Conservation (phyloP, 1,284 basidiomycete species). For the Flammula alnicola region DNA sequence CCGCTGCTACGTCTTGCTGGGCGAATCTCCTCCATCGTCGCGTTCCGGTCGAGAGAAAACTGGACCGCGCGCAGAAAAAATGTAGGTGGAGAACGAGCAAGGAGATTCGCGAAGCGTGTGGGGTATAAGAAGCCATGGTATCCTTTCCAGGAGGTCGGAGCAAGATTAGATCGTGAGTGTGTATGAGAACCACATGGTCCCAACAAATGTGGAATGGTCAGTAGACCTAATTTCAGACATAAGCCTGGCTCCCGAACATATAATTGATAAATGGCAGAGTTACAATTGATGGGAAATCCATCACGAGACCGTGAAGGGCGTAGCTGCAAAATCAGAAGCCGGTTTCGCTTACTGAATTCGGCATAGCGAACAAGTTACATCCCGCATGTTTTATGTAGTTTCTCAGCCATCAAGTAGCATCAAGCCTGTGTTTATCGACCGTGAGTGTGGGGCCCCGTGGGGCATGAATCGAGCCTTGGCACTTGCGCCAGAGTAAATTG, state of each 20-base stretch:
- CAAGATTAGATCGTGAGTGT: conserved; percentile 26
- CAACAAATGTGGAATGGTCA: conserved; percentile 20
- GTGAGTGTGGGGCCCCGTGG: conserved; percentile 25
- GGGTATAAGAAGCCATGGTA: conserved; percentile 19
- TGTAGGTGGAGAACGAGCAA: conserved; percentile 17
- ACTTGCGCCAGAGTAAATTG: no score
- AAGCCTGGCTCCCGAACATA: no score
- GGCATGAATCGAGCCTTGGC: conserved; percentile 4
- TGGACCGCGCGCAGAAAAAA: conserved; percentile 17
- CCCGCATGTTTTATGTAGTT: no score
- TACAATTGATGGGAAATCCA: conserved; percentile 10
- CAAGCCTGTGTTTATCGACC: conserved; percentile 19
- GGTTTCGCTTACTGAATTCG: conserved; percentile 4
- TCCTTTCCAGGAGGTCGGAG: conserved; percentile 11
- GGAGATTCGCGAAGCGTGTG: conserved; percentile 7
- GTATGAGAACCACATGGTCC: conserved; percentile 1
- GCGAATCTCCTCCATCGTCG: conserved; percentile 45
- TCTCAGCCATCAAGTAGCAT: no score
- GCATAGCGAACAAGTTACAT: no score
- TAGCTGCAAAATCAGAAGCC: conserved; percentile 16
- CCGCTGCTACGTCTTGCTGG: conserved; percentile 42
- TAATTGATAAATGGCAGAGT: no score
- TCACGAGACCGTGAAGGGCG: conserved; percentile 26
- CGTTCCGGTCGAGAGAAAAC: conserved; percentile 16
- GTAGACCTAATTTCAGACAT: no score